phyloP scores from a whole-genome alignment of 441 rosid genomes.

The Eutrema salsugineum region DNA sequence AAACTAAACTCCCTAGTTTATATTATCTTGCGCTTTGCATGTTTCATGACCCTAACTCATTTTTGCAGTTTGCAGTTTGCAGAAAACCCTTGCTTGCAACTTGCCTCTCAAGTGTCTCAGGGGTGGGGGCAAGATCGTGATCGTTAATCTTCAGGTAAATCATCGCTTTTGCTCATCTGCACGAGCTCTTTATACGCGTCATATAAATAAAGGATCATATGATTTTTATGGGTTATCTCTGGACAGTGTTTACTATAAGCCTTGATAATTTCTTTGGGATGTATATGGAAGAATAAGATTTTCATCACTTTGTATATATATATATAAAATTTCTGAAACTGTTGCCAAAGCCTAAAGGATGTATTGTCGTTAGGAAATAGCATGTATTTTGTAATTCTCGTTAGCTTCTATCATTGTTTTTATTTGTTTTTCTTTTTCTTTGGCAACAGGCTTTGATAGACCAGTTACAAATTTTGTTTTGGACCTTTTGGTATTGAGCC shows the following conservation, averaged over 20 bases:
- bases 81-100: constrained; percentile 98
- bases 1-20: background rate
- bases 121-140: constrained; percentile 84
- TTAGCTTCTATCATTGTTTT: too few species aligned
- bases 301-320: too few species aligned
- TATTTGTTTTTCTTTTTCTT: too few species aligned
- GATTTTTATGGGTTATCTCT: background rate
- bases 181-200: background rate
- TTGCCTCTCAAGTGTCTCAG: constrained; percentile 82
- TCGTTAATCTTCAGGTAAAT: constrained; percentile 89
- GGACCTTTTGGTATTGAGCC: too few species aligned
- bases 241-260: background rate
- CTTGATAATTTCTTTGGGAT: background rate
- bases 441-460: too few species aligned
- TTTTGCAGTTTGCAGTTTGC: constrained; percentile 96
- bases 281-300: background rate
- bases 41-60: constrained; percentile 21
- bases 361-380: too few species aligned
- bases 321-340: too few species aligned
- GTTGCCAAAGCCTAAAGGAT: too few species aligned
- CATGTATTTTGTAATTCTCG: too few species aligned
- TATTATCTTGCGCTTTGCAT: background rate
- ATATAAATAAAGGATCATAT: background rate
- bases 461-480: too few species aligned
- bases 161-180: background rate